Evolutionary conservation across 2,329 filamentous ascomycete genomes (phyloP).

Genomic region (Cercospora beticola): DNA sequence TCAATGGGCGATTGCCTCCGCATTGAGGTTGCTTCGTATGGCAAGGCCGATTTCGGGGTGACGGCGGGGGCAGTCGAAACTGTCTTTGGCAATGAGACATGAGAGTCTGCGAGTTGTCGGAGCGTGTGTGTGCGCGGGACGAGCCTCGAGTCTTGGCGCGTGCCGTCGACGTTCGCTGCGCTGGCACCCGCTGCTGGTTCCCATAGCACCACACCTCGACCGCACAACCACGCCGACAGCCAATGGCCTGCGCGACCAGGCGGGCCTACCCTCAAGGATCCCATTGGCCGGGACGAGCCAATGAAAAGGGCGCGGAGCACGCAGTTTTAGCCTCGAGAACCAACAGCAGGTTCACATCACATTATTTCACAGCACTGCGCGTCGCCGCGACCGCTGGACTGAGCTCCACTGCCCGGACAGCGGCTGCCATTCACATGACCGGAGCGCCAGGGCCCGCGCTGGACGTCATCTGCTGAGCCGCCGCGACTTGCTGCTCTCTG

Average conservation of each 20-base stretch:
- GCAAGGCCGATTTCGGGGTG: no score
- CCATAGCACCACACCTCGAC: conserved; percentile 3
- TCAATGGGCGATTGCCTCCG: no score
- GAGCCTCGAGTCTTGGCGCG: not conserved
- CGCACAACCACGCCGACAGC: not conserved
- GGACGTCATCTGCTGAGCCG: conserved; percentile 22
- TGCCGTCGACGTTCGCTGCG: conserved; percentile 4
- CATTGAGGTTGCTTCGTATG: no score
- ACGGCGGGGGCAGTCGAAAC: no score
- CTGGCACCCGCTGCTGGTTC: conserved; percentile 12
- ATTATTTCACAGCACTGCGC: conserved; percentile 22
- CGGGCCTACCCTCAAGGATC: conserved; percentile 7
- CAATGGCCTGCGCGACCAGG: conserved; percentile 7
- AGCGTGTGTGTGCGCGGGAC: not conserved
- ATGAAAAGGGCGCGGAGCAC: conserved; percentile 12
- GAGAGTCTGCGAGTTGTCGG: no score
- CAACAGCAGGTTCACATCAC: conserved; percentile 24
- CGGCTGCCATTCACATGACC: conserved; percentile 25
- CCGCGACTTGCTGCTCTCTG: conserved; percentile 8
- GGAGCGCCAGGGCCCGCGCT: conserved; percentile 6
- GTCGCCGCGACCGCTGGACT: conserved; percentile 16
- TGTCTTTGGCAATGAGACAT: no score
- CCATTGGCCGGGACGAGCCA: conserved; percentile 21
- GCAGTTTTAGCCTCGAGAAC: conserved; percentile 18
- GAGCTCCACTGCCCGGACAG: conserved; percentile 21